Evolutionary conservation across 345 rosid genomes (phyloP), one percentile per base, ranked within the genome.

Genomic region (Moricandia moricandioides): DNA sequence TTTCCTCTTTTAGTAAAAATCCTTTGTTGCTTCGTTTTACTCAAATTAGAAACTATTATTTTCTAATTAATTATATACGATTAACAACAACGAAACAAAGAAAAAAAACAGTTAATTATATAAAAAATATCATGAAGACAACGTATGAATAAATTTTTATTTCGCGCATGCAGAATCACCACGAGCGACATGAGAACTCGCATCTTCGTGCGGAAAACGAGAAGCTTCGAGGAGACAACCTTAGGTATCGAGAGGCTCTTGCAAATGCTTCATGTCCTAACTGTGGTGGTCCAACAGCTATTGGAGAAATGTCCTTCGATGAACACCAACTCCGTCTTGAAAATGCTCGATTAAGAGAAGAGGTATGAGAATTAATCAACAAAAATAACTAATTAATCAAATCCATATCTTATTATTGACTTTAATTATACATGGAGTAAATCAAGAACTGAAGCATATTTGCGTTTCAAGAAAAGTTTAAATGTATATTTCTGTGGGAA

Each of bases 251-350:
- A 72, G 99, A 92, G 72, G 98, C 99, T 62, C 88, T 95, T 43
- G 78, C 86, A 82, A 95, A 91, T 75, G 87, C 98, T 64, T 87
- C 98, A 0, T 95, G 99, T 74, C 99, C 98, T 43, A 95, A 84
- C 56, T 95, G 99, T 59, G 98, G 99, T 33, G 98, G 99, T 13
- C 97, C 97, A 2, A 92, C 99, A 0, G 88, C 96, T 21, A 77
- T 95, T 8, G 99, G 98, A 31, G 97, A 95, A 64, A 92, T 92
- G 96, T 92, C 99, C 10, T 90, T 88, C 59, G 97, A 90, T 49
- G 99, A 95, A 77, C 99, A 95, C 69, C 97, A 95, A 74, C 71
- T 95, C 40, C 87, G 98, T 18, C 85, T 92, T 27, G 99, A 95
- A 82, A 95, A 95, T 81, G 87, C 89, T 33, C 85, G 92, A 37